These are phyloP conservation scores for Fusarium setosum DNA, from an alignment of 2,329 filamentous ascomycete species.

Conservation along the genomic window DNA sequence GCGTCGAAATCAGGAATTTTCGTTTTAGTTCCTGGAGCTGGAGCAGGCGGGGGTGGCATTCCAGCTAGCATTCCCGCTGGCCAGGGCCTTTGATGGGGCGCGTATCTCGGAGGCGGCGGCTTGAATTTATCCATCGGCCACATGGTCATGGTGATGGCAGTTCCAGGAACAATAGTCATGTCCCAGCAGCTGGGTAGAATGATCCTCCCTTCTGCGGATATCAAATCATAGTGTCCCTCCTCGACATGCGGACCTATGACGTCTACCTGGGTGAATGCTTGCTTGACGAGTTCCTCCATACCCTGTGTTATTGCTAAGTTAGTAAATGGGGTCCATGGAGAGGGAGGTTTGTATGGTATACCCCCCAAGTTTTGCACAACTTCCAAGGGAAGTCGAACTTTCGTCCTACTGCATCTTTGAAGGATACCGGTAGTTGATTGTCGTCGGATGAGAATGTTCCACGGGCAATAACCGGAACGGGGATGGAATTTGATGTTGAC, in stretches of 20 bases:
- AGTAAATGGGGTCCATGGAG: background rate
- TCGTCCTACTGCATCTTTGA: slow-evolving; percentile 88
- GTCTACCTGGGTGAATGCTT: slow-evolving; percentile 82
- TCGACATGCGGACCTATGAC: slow-evolving; percentile 78
- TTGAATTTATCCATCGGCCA: slow-evolving; percentile 61
- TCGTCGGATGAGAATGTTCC: too few relatives aligned
- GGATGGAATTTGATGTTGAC: too few relatives aligned
- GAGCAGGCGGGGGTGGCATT: too few relatives aligned
- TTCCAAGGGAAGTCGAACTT: slow-evolving; percentile 93
- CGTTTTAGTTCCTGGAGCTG: too few relatives aligned
- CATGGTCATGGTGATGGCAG: slow-evolving; percentile 62
- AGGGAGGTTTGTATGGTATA: slow-evolving; percentile 58
- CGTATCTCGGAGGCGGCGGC: background rate
- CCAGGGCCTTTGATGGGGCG: too few relatives aligned
- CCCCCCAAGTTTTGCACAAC: slow-evolving; percentile 82
- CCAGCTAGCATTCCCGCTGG: too few relatives aligned
- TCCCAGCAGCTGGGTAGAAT: slow-evolving; percentile 83
- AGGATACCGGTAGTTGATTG: slow-evolving; percentile 47
- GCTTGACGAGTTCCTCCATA: slow-evolving; percentile 86
- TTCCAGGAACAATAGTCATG: slow-evolving; percentile 77
- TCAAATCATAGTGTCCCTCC: slow-evolving; percentile 80
- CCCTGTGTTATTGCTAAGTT: slow-evolving; percentile 62
- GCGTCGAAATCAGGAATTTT: too few relatives aligned
- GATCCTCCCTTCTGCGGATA: slow-evolving; percentile 81
- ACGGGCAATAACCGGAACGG: too few relatives aligned